Percentiles rank a stretch among this genome's conserved stretches.
These are phyloP conservation scores for Dictyostelium firmibasis DNA, from an alignment of 78 protist genomes.

Conservation along the genomic window DNA sequence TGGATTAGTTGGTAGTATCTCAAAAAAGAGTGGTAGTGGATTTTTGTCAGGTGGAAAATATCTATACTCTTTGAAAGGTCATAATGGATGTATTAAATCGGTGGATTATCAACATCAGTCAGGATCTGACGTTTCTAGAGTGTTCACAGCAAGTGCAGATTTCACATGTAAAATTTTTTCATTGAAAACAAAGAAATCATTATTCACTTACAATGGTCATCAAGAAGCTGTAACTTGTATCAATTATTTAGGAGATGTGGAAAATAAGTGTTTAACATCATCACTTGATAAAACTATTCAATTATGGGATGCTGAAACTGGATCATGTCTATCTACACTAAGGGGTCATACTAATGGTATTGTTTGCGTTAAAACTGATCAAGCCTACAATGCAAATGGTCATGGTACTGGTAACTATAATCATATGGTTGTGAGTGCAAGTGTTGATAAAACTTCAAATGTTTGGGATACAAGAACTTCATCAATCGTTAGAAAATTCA, in stretches of 20 bases:
- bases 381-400: too few species aligned
- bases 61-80: constrained; percentile 42
- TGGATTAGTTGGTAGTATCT: not conserved
- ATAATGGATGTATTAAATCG: not conserved
- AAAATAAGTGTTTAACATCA: not conserved
- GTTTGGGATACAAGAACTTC: constrained; percentile 74
- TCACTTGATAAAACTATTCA: constrained; percentile 34
- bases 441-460: constrained; percentile 11
- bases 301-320: constrained; percentile 55
- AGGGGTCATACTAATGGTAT: constrained; percentile 42
- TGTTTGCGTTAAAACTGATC: constrained; percentile 3
- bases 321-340: not conserved
- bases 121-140: not conserved
- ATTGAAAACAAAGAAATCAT: constrained; percentile 22
- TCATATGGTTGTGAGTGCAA: constrained; percentile 4
- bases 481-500: constrained; percentile 6
- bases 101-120: not conserved
- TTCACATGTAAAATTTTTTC: constrained; percentile 13
- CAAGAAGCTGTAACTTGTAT: constrained; percentile 44
- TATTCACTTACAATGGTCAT: constrained; percentile 1
- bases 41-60: not conserved
- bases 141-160: constrained; percentile 22
- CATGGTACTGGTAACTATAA: not conserved
- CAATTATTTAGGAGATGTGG: constrained; percentile 48
- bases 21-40: not conserved